Evolutionary conservation across 1,139 yeast species (phyloP).

Genomic region (Yamadazyma songkhlaensis): DNA sequence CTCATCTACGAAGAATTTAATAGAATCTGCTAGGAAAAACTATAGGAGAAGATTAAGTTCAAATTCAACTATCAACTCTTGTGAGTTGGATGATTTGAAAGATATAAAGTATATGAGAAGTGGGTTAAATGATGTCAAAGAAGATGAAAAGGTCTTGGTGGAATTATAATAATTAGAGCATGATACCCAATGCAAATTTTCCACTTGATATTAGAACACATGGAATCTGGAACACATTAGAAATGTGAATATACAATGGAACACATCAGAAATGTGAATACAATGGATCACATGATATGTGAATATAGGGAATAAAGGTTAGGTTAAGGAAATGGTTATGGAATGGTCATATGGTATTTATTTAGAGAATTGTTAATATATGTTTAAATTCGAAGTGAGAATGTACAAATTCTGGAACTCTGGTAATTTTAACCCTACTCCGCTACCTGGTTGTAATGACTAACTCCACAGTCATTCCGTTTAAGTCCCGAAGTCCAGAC

Average conservation of each 20-base stretch:
- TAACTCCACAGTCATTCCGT: too few relatives aligned
- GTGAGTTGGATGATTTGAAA: constrained; percentile 14
- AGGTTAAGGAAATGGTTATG: not conserved
- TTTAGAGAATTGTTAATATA: not conserved
- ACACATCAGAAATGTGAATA: too few relatives aligned
- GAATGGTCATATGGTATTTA: not conserved
- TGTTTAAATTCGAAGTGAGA: not conserved
- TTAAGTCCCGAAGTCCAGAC: too few relatives aligned
- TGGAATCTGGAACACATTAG: too few relatives aligned
- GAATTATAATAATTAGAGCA: constrained; percentile 13
- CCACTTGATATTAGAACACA: too few relatives aligned
- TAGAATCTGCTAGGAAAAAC: constrained; percentile 29
- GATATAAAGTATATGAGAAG: constrained; percentile 13
- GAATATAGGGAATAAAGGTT: not conserved
- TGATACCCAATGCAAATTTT: too few relatives aligned
- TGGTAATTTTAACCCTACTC: not conserved
- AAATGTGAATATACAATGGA: too few relatives aligned
- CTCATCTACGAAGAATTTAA: constrained; percentile 23
- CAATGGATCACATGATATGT: too few relatives aligned
- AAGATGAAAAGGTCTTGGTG: constrained; percentile 14
- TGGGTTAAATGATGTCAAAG: constrained; percentile 15
- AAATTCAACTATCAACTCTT: constrained; percentile 13
- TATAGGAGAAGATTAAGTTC: constrained; percentile 24
- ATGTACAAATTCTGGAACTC: not conserved
- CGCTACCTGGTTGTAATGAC: not conserved